Evolutionary conservation across 441 rosid species (phyloP), one percentile per base, ranked within the genome.

Genomic region (Breynia disticha): DNA sequence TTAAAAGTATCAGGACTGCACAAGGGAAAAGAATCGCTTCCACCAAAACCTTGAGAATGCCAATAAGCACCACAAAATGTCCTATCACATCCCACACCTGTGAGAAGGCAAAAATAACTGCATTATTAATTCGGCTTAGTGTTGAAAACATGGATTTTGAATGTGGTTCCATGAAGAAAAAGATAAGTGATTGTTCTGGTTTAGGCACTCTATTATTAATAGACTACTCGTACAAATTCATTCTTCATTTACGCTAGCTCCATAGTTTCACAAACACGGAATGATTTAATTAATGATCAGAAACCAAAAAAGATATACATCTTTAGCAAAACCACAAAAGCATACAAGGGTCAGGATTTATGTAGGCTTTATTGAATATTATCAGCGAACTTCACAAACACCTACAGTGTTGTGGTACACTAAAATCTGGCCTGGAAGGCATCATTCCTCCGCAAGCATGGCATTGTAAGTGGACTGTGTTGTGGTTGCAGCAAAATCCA

Each of bases 51-150:
- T 69, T 59, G 76, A 21, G 82, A 58, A 61, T 66, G 81, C 97
- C 96, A 90, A 55, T 86, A 86, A 50, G 95, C 86, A 62, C 94
- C 89, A 59, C 96, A 87, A 76, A 76, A 87, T 59, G 83, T 70
- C 72, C 83, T 76, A 69, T 86, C 85, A 60, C 97, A 90, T 62
- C 96, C 95, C 69, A 76, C 52, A 75, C 97, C 97, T 90, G 74
- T 66, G 67, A 70, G n/a, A 62, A 53, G 62, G 42, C 4, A 19
- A 6, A 43, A 15, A n/a, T 39, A 15, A 55, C 53, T 41, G 44
- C n/a, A 11, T 11, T 15, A 41, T 41, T 9, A 41, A 15, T 41
- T 41, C 13, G 44, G 13, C 44, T 9, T 0, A 6, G 44, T 41
- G 35, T 28, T 28, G 35, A 28, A 28, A 28, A 28, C 35, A 28